A percentile compares a stretch with the other conserved stretches of the same genome.
These are phyloP conservation scores for Quercus rubra DNA, from an alignment of 306 rosid species.

Conservation along the genomic window DNA sequence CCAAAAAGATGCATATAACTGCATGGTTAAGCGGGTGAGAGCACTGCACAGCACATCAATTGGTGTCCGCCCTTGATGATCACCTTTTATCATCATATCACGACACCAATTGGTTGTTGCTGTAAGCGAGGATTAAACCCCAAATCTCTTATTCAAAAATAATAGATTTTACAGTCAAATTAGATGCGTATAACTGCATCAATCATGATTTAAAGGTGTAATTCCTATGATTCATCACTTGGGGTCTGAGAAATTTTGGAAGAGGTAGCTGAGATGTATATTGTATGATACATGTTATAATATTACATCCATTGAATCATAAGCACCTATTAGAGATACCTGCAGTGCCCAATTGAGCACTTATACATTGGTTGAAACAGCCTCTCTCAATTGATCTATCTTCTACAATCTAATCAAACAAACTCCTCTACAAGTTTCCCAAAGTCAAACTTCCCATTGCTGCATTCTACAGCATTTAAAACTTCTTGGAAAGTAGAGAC, in stretches of 20 bases:
- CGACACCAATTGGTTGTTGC: accelerated
- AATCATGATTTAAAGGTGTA: neutral
- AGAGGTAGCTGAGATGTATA: slow-evolving; percentile 14
- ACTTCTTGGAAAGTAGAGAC: slow-evolving; percentile 72
- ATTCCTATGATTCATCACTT: neutral
- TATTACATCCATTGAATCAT: slow-evolving; percentile 7
- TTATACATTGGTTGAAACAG: neutral
- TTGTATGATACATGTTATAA: slow-evolving; percentile 7
- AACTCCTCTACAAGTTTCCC: slow-evolving; percentile 66
- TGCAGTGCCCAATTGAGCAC: neutral
- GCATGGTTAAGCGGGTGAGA: neutral
- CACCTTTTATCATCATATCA: no score
- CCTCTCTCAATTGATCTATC: neutral
- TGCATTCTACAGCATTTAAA: slow-evolving; percentile 64
- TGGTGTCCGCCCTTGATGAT: accelerated
- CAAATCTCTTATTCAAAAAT: accelerated
- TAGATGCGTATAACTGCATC: neutral
- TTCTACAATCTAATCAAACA: slow-evolving; percentile 16
- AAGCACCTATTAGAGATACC: slow-evolving; percentile 1
- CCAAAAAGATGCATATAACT: neutral
- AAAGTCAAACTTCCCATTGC: slow-evolving; percentile 70
- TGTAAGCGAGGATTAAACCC: accelerated
- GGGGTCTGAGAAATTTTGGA: neutral
- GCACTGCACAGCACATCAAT: neutral
- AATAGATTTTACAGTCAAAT: no score